Evolutionary conservation across 192 early-diverging fungal genomes (phyloP).

Genomic region (Funneliformis geosporum): DNA sequence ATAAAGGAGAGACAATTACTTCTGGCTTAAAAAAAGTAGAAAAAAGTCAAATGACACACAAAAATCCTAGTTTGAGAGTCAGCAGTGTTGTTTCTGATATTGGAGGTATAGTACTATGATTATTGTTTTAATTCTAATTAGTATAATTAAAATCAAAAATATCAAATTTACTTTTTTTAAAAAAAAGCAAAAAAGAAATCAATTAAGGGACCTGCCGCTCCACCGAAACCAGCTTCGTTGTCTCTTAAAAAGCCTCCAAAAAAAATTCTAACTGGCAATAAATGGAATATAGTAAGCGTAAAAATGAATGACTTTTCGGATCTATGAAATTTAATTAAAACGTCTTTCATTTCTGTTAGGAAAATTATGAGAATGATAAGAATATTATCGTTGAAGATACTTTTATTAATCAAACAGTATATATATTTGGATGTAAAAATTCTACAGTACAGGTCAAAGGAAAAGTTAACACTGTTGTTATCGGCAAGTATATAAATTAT

Average conservation of each 20-base stretch:
- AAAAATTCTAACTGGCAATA: conserved; percentile 81
- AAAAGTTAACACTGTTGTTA: conserved; percentile 89
- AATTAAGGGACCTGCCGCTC: conserved; percentile 48
- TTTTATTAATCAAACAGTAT: conserved; percentile 85
- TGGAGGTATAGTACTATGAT: conserved; percentile 12
- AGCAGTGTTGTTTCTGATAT: conserved; percentile 55
- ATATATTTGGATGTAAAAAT: conserved; percentile 93
- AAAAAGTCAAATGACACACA: conserved; percentile 96
- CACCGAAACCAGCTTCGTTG: conserved; percentile 56
- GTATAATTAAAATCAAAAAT: conserved; percentile 35
- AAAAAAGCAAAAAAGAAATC: conserved; percentile 37
- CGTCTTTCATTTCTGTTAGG: conserved; percentile 40
- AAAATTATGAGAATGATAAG: conserved; percentile 77
- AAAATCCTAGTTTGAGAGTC: conserved; percentile 88
- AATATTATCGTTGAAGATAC: conserved; percentile 79
- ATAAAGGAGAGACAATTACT: conserved; percentile 74
- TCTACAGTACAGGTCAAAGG: conserved; percentile 88
- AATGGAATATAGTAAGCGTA: conserved; percentile 78
- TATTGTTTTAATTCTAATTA: neutral
- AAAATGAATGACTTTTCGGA: conserved; percentile 20
- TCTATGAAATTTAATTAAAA: conserved; percentile 1
- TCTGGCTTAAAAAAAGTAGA: conserved; percentile 91
- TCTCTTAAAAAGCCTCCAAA: conserved; percentile 75
- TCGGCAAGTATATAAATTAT: conserved; percentile 53
- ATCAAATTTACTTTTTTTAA: neutral